phyloP scores from a whole-genome alignment of 2,329 filamentous ascomycete species.

The Cercospora berteroae region DNA sequence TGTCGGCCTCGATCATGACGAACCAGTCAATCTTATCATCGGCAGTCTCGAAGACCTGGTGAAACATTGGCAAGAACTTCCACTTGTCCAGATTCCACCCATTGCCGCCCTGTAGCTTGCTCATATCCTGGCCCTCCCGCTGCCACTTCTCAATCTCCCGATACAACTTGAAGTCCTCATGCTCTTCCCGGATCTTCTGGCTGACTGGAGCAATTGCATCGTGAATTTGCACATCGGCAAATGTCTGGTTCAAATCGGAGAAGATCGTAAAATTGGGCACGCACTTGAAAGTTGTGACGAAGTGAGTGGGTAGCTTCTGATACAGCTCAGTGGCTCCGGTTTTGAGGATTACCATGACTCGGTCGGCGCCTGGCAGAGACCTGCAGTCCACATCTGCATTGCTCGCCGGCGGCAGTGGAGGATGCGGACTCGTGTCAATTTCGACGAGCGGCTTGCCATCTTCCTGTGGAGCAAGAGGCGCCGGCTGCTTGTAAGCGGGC shows the following conservation, averaged over 20 bases:
- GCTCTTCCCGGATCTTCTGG: slow-evolving; percentile 28
- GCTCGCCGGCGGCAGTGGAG: slow-evolving; percentile 3
- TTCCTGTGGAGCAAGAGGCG: not conserved
- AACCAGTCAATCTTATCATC: slow-evolving; percentile 53
- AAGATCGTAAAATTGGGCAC: slow-evolving; percentile 46
- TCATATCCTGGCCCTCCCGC: slow-evolving; percentile 35
- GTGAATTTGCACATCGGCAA: slow-evolving; percentile 43
- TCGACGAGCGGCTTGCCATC: not conserved
- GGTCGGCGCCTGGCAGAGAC: slow-evolving; percentile 39
- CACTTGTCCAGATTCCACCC: slow-evolving; percentile 58
- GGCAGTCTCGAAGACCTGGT: slow-evolving; percentile 49
- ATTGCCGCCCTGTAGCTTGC: slow-evolving; percentile 35
- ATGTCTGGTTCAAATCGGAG: slow-evolving; percentile 51
- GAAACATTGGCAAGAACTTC: slow-evolving; percentile 58
- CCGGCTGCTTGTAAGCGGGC: not conserved
- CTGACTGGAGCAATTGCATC: slow-evolving; percentile 37
- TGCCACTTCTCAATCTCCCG: slow-evolving; percentile 35
- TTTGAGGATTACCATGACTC: slow-evolving; percentile 58
- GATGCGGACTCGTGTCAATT: slow-evolving; percentile 3
- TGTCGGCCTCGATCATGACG: slow-evolving; percentile 58
- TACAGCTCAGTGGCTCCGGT: slow-evolving; percentile 59
- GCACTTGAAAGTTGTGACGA: slow-evolving; percentile 56
- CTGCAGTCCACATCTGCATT: slow-evolving; percentile 20
- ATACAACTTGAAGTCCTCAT: slow-evolving; percentile 39
- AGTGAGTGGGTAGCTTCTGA: slow-evolving; percentile 57